Base-by-base conservation (phyloP, 768 basidiomycete species). In the Russula sp. region DNA sequence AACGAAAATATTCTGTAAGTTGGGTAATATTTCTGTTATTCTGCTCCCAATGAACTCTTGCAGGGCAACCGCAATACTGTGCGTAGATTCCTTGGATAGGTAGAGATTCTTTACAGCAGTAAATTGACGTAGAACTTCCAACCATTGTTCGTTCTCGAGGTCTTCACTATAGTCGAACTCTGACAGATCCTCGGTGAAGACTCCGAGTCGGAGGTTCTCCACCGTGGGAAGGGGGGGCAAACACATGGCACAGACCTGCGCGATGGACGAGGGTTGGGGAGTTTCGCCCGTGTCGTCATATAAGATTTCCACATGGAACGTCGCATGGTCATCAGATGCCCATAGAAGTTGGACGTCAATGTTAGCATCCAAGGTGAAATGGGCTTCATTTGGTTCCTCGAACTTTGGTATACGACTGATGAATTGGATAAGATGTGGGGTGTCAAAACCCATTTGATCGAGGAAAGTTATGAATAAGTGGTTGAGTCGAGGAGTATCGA, bases 321-420 rank as follows among this genome's bases (percentile, higher is more conserved):
- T 1, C 2, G 0, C 42, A 18, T 8, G 20, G 18, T 5, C 40
- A 16, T 40, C 38, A 46, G 20, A 10, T 46, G 44, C 8, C 10
- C 1, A 9, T 38, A 5, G 38, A 46, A 46, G n/a, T 46, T 0
- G 8, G n/a, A 46, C 10, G 3, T 10, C 4, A 9, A 11, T 0
- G 3, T 5, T n/a, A n/a, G n/a, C n/a, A n/a, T 3, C 3, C 9
- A 46, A 22, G 44, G 2, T 0, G 10, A 46, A 1, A 5, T 1
- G 0, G 8, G n/a, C 20, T 44, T 44, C n/a, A 11, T 22, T 11
- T n/a, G 8, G n/a, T 22, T 10, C n/a, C 9, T 46, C 10, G 20
- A 46, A 46, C 2, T 4, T 22, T 11, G 44, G 20, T 22, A n/a
- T 46, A n/a, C 44, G 44, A 11, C n/a, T 11, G n/a, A 46, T 46